A percentile compares a stretch with the other conserved stretches of the same genome.
Conservation (phyloP, 257 asterid species). For the Salvia miltiorrhiza region DNA sequence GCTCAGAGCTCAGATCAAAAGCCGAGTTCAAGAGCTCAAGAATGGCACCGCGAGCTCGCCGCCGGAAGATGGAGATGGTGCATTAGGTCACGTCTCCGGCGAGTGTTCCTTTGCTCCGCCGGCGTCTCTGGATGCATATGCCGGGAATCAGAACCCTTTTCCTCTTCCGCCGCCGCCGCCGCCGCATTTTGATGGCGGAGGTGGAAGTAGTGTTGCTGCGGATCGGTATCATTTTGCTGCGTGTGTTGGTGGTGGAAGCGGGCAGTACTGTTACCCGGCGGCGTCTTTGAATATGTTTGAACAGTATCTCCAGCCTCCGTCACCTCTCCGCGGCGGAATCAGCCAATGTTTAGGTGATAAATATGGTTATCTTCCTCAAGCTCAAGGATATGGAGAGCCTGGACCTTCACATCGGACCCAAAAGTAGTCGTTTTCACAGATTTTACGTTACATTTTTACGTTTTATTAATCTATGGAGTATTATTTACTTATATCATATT, state of each 20-base stretch:
- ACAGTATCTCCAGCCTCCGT: background rate
- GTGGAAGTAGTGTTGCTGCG: background rate
- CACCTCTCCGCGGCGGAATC: background rate
- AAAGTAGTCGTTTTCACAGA: background rate
- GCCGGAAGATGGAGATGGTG: background rate
- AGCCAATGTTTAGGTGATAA: background rate
- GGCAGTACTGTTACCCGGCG: background rate
- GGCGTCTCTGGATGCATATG: background rate
- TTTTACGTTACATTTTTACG: too few species aligned
- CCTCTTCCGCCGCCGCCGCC: too few species aligned
- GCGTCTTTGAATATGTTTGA: background rate
- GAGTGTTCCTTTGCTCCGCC: background rate
- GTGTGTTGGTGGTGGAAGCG: background rate
- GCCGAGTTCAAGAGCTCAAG: background rate
- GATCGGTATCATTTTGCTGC: background rate
- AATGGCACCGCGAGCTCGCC: background rate
- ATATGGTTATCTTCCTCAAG: background rate
- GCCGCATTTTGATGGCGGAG: background rate
- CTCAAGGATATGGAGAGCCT: background rate
- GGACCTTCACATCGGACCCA: background rate
- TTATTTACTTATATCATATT: too few species aligned
- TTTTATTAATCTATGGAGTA: too few species aligned
- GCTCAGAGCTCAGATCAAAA: background rate
- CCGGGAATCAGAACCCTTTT: background rate
- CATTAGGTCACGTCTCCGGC: background rate